These are phyloP conservation scores for Gelatoporia subvermispora DNA, from an alignment of 768 basidiomycete genomes.

Conservation along the genomic window DNA sequence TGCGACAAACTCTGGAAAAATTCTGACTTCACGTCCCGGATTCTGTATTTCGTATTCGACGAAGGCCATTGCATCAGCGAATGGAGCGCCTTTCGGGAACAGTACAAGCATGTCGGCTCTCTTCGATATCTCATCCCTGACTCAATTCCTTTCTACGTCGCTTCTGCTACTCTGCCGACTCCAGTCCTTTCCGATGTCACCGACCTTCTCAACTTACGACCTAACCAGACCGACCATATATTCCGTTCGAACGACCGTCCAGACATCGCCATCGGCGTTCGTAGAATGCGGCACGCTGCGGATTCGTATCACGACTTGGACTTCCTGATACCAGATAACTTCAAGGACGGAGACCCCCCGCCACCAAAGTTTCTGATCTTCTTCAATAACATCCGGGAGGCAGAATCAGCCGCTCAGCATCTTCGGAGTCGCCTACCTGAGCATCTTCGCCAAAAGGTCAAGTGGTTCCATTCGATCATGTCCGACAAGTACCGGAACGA, in stretches of 20 bases:
- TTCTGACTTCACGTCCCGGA: constrained; percentile 12
- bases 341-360: not conserved
- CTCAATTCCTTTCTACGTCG: not conserved
- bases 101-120: constrained; percentile 25
- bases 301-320: not conserved
- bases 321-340: no score
- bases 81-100: constrained; percentile 32
- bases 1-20: constrained; percentile 20
- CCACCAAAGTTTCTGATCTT: constrained; percentile 20
- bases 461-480: constrained; percentile 27
- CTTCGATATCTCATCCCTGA: constrained; percentile 26
- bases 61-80: constrained; percentile 36
- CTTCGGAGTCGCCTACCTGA: not conserved
- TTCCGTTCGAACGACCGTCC: not conserved
- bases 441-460: constrained; percentile 13
- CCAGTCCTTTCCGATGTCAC: not conserved
- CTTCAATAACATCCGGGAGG: constrained; percentile 17
- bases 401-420: constrained; percentile 3
- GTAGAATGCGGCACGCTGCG: not conserved
- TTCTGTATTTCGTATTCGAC: constrained; percentile 30
- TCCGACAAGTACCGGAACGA: no score
- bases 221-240: not conserved
- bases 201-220: not conserved
- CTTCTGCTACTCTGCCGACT: not conserved
- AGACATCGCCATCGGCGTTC: not conserved